Evolutionary conservation across 495 filamentous ascomycete species (phyloP).

Genomic region (Penicillium lagena): DNA sequence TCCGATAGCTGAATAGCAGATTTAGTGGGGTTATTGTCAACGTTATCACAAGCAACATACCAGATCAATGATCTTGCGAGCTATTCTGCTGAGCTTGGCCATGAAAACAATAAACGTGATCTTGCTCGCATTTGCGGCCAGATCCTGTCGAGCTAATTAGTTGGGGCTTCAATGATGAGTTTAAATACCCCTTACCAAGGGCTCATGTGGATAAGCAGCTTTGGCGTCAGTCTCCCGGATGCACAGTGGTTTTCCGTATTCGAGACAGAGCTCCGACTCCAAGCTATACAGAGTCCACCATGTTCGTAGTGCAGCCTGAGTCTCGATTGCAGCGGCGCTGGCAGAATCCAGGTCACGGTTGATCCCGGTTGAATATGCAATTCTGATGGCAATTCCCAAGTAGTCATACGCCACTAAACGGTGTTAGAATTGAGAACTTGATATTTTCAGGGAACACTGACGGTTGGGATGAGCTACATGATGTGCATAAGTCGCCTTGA

Average conservation of each 20-base stretch:
- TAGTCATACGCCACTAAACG: conserved; percentile 6
- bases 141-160: not conserved
- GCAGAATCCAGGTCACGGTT: not conserved
- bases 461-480: not conserved
- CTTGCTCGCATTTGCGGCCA: not conserved
- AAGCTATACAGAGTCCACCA: conserved; percentile 9
- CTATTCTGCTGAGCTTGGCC: conserved; percentile 3
- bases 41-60: not conserved
- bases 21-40: not conserved
- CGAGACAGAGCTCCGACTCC: conserved; percentile 7
- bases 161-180: not conserved
- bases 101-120: conserved; percentile 1
- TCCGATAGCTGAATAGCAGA: not conserved
- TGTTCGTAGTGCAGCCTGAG: conserved; percentile 1
- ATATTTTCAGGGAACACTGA: not conserved
- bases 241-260: conserved; percentile 6
- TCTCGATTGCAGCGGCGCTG: not conserved
- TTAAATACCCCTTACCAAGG: not conserved
- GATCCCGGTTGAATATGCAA: conserved; percentile 10
- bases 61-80: conserved; percentile 8
- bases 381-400: conserved; percentile 10
- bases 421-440: not conserved
- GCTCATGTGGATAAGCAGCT: conserved; percentile 2
- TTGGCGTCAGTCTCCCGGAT: conserved; percentile 9
- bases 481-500: conserved; percentile 2